Base-by-base conservation (phyloP, 2,329 filamentous ascomycete genomes). In the Venturiaceae sp. region DNA sequence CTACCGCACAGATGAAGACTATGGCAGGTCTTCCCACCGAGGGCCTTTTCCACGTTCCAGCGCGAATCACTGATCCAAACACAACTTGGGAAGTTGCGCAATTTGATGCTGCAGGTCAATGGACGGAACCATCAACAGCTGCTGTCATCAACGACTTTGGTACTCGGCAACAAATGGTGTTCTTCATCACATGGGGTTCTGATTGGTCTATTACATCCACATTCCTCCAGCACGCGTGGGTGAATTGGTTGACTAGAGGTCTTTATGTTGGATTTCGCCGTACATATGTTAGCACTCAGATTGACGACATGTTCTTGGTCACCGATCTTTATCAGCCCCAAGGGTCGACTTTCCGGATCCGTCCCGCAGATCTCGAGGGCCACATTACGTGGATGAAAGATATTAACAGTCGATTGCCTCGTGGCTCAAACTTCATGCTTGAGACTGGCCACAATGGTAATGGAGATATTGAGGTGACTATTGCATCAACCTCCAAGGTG, bases 261-360 rank as follows among this genome's bases (percentile, higher is more conserved):
- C 67, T 84, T 8, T 80, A 81, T 61, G 72, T 79, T 9, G 81
- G 81, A n/a, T 78, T 80, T 65, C 76, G 80, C 57, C 76, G 81
- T 61, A 72, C 79, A 37, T 77, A 82, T 61, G 68, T 83, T 36
- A 79, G 72, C 68, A 78, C 80, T 13, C 81, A 84, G 44, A 37
- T 85, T 33, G 83, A 86, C 63, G 83, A 86, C 63, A 81, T 86
- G 73, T 81, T 84, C 63, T 71, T 86, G 21, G 71, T 74, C 66
- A 74, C 72, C 2, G 66, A 66, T 3, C 60, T 75, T 28, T 75
- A 74, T 60, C 55, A 53, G 19, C 80, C 81, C 1, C 62, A 63
- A n/a, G 75, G 74, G 5, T 71, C 68, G 0, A 73, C 70, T 5
- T 85, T 80, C 71, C 77, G 80, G 21, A 71, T 80, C 58, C 67